Evolutionary conservation across 495 filamentous ascomycete genomes (phyloP).

Genomic region (Aspergillus heteromorphus): DNA sequence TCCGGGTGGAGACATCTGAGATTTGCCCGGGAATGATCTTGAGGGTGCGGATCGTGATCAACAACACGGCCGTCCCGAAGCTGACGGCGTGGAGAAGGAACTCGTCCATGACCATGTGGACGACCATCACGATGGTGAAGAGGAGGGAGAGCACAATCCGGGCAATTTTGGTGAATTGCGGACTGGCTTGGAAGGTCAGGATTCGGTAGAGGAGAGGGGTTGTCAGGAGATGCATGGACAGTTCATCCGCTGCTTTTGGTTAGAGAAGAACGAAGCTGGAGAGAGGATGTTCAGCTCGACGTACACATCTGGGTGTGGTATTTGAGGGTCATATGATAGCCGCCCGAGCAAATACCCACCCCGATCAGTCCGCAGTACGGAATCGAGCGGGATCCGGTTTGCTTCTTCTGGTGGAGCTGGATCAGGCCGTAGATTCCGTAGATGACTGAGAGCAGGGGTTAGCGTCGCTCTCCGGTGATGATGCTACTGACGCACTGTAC

Average conservation of each 20-base stretch:
- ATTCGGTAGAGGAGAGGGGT: conserved; percentile 28
- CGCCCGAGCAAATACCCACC: conserved; percentile 27
- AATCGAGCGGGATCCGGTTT: conserved; percentile 18
- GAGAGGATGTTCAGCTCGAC: background rate
- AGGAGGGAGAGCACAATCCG: conserved; percentile 13
- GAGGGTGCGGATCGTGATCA: conserved; percentile 19
- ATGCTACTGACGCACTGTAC: conserved; percentile 18
- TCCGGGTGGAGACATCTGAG: conserved; percentile 8
- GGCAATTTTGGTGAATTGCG: conserved; percentile 10
- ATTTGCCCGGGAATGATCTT: conserved; percentile 21
- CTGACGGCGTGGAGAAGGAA: conserved; percentile 24
- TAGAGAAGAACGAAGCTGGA: background rate
- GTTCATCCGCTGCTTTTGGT: conserved; percentile 21
- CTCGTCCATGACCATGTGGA: conserved; percentile 30
- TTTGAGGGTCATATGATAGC: conserved; percentile 31
- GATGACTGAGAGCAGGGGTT: conserved; percentile 11
- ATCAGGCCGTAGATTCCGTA: conserved; percentile 24
- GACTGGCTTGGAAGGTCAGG: conserved; percentile 21
- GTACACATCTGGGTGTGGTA: conserved; percentile 34
- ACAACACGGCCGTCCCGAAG: conserved; percentile 21
- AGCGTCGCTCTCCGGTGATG: no score
- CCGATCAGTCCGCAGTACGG: conserved; percentile 29
- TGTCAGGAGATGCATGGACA: conserved; percentile 33
- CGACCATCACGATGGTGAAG: conserved; percentile 26
- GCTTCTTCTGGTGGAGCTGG: conserved; percentile 13